These are phyloP conservation scores for Aspergillus aculeatinus DNA, from an alignment of 2,329 filamentous ascomycete species.

Conservation along the genomic window DNA sequence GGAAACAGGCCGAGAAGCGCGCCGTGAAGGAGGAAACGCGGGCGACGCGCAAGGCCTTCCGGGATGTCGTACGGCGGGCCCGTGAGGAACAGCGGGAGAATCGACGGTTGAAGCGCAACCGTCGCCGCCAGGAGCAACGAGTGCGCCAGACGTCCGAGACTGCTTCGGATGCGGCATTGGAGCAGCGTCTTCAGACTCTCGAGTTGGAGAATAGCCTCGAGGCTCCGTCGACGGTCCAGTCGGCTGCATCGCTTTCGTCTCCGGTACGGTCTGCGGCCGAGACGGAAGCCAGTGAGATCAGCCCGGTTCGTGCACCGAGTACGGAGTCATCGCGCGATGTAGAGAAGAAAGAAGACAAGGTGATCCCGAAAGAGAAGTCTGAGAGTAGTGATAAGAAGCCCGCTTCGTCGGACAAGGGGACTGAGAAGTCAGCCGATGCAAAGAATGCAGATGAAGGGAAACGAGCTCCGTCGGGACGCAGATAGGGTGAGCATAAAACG, in stretches of 20 bases:
- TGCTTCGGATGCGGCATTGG: slow-evolving; percentile 16
- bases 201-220: slow-evolving; percentile 18
- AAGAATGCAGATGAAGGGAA: background rate
- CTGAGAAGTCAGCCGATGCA: background rate
- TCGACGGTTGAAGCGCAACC: slow-evolving; percentile 24
- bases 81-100: slow-evolving; percentile 37
- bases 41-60: slow-evolving; percentile 39
- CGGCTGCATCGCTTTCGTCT: slow-evolving; percentile 11
- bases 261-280: slow-evolving; percentile 11
- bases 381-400: background rate
- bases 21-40: slow-evolving; percentile 39
- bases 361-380: slow-evolving; percentile 2
- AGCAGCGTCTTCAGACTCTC: slow-evolving; percentile 24
- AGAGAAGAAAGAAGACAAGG: slow-evolving; percentile 3
- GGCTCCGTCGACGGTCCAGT: slow-evolving; percentile 13
- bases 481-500: background rate
- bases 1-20: slow-evolving; percentile 28
- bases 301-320: slow-evolving; percentile 21
- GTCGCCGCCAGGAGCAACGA: slow-evolving; percentile 23
- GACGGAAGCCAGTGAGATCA: slow-evolving; percentile 21
- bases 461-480: background rate
- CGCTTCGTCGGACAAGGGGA: background rate
- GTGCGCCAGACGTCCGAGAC: slow-evolving; percentile 11
- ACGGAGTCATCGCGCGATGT: slow-evolving; percentile 16
- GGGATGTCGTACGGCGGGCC: slow-evolving; percentile 35